Evolutionary conservation across 257 asterid genomes (phyloP).

Genomic region (Solanum clarkiae): DNA sequence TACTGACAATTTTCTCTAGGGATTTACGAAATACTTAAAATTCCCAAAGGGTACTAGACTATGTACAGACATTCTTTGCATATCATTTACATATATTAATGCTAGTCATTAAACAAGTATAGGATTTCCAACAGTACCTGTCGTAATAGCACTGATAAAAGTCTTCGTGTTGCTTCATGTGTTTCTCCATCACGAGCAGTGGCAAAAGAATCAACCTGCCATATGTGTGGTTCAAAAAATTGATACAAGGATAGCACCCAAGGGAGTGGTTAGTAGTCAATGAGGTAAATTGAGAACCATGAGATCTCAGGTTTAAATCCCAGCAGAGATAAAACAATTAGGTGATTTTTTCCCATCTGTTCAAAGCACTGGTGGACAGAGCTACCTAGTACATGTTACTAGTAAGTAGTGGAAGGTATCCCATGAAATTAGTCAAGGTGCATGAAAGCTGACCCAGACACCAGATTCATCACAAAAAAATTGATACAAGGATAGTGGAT

Average conservation of each 20-base stretch:
- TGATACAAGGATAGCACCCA: not conserved
- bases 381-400: not conserved
- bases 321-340: not conserved
- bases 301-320: not conserved
- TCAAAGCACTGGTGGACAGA: not conserved
- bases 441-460: not conserved
- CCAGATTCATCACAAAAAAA: not conserved
- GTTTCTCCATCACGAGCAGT: conserved; percentile 84
- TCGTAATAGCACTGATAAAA: conserved; percentile 75
- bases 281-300: not conserved
- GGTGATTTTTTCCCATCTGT: not conserved
- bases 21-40: no score
- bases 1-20: not conserved
- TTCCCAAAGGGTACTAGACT: not conserved
- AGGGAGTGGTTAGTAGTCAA: not conserved
- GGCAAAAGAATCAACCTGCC: conserved; percentile 93
- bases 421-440: not conserved
- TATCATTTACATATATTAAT: not conserved
- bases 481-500: not conserved
- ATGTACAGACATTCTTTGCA: not conserved
- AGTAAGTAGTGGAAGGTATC: not conserved
- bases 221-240: not conserved
- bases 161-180: conserved; percentile 92
- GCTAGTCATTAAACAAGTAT: not conserved
- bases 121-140: conserved; percentile 40